Conservation (phyloP, 371 early-diverging fungal species). For the Nematocida parisii region DNA sequence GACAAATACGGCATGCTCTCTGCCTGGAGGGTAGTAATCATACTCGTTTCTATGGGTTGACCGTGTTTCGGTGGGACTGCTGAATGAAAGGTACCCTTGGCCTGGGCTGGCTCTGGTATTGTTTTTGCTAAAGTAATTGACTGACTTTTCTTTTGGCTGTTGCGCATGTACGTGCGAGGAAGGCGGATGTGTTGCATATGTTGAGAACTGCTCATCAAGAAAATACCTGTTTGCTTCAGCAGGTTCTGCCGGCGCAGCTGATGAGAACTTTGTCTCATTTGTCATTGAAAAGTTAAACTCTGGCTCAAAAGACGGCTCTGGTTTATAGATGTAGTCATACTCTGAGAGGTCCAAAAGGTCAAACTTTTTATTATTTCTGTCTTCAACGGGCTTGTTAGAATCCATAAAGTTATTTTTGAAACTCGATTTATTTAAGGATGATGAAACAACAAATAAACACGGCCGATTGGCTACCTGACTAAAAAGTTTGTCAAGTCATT, state of each 20-base stretch:
- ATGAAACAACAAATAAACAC: constrained; percentile 52
- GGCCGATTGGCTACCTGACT: constrained; percentile 16
- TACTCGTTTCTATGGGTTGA: constrained; percentile 73
- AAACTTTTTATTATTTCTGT: constrained; percentile 57
- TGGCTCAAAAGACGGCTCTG: constrained; percentile 19
- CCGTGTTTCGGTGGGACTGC: neutral
- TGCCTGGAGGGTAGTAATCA: constrained; percentile 71
- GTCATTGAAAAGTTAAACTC: constrained; percentile 53
- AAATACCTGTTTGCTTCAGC: constrained; percentile 4
- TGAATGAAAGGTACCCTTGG: neutral
- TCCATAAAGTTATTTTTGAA: constrained; percentile 27
- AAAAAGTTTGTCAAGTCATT: constrained; percentile 47
- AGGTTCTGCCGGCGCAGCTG: neutral
- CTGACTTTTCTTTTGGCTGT: neutral
- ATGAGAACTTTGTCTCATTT: constrained; percentile 26
- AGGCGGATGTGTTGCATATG: neutral
- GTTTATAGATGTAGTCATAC: constrained; percentile 52
- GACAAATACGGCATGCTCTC: constrained; percentile 78
- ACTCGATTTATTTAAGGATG: constrained; percentile 26
- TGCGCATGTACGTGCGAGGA: neutral
- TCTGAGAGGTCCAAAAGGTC: constrained; percentile 40
- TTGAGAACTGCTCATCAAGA: neutral
- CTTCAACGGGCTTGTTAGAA: constrained; percentile 19
- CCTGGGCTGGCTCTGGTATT: neutral
- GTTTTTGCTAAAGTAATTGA: constrained; percentile 15